phyloP scores from a whole-genome alignment of 352 stramenopile species.

The Phytophthora hibernalis region DNA sequence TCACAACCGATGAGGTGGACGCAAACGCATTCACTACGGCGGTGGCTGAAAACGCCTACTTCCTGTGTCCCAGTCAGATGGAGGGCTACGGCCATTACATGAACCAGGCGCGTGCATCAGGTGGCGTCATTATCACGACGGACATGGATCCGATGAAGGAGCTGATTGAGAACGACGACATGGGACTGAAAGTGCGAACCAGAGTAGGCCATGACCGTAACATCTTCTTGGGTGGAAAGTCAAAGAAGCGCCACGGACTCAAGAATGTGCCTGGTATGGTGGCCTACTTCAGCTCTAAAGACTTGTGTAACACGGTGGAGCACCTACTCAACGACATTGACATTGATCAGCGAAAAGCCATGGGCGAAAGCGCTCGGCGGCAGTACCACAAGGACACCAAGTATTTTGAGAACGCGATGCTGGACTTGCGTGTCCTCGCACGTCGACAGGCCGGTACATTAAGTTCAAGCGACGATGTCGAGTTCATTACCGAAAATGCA shows the following conservation, averaged over 20 bases:
- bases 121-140: conserved; percentile 59
- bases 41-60: conserved; percentile 53
- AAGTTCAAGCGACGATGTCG: not conserved
- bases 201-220: conserved; percentile 33
- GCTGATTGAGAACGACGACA: conserved; percentile 47
- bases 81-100: conserved; percentile 79
- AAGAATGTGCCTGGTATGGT: conserved; percentile 45
- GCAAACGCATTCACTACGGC: conserved; percentile 44
- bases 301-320: conserved; percentile 55
- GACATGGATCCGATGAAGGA: conserved; percentile 70
- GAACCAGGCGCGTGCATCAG: conserved; percentile 64
- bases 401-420: conserved; percentile 60
- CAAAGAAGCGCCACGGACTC: conserved; percentile 38
- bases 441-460: conserved; percentile 14
- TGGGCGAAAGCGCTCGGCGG: conserved; percentile 42
- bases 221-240: conserved; percentile 53
- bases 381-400: conserved; percentile 68
- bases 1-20: conserved; percentile 44
- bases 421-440: conserved; percentile 38
- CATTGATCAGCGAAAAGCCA: conserved; percentile 37
- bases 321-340: conserved; percentile 42
- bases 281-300: conserved; percentile 38
- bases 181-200: conserved; percentile 37
- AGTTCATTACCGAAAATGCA: not conserved
- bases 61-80: conserved; percentile 68